phyloP scores from a whole-genome alignment of 148 eudicot species.

The Rhododendron simsii region DNA sequence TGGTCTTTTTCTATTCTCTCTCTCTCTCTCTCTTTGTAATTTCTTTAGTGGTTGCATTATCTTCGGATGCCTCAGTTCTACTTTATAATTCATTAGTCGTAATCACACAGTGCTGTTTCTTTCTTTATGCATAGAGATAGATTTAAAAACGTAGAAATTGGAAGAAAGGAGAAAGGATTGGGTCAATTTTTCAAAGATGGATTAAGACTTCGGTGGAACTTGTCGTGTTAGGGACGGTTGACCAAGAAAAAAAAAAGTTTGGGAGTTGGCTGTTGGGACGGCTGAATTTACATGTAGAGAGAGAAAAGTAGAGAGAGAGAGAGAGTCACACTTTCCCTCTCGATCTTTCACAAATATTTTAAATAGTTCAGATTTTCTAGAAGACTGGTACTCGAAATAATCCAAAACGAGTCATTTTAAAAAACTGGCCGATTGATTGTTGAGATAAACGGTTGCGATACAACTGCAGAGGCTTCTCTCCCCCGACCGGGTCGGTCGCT shows the following conservation, averaged over 20 bases:
- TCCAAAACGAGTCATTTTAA: not conserved
- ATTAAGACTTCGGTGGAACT: conserved; percentile 11
- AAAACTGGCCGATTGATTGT: not conserved
- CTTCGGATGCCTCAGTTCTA: conserved; percentile 3
- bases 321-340: not conserved
- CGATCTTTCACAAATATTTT: no score
- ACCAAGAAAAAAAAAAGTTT: conserved; percentile 10
- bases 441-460: no score
- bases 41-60: not conserved
- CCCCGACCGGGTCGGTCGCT: no score
- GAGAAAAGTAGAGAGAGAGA: not conserved
- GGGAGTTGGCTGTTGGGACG: conserved; percentile 22
- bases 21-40: not conserved
- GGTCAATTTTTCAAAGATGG: conserved; percentile 21
- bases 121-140: not conserved
- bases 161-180: not conserved
- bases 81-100: not conserved
- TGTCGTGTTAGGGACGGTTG: conserved; percentile 30
- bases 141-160: not conserved
- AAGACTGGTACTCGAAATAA: not conserved
- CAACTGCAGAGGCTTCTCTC: not conserved
- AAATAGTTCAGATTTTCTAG: no score
- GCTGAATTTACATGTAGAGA: conserved; percentile 16
- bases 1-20: not conserved
- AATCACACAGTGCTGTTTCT: not conserved